Evolutionary conservation across 106 monocot genomes (phyloP), one percentile per base, ranked within the genome.

Genomic region (Dendrobium nobile): DNA sequence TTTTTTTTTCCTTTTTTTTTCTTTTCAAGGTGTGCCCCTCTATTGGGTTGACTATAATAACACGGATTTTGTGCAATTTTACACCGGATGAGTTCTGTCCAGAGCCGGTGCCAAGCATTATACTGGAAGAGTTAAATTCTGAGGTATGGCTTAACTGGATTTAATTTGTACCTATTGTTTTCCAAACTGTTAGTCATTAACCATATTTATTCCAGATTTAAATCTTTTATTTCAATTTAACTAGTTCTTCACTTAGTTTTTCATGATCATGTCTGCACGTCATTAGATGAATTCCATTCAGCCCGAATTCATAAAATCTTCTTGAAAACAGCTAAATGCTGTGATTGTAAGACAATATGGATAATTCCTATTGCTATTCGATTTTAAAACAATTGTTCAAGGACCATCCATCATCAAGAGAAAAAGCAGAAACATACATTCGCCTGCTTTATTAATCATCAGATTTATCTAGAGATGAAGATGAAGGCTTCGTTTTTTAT

Each of bases 81-180:
- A 90, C 91, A 24, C 95, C 92, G 41, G 95, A 95, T 82, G 95
- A 95, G 48, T 95, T 92, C 51, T 95, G 95, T 75, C 90, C 95
- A n/a, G 95, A 95, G 80, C 80, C 89, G 41, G 89, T 95, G 33
- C 91, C 95, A 45, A 89, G 89, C 8, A 74, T 75, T 77, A 88
- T 95, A 42, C 84, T 95, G 2, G 92, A 95, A 78, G 93, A 90
- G 80, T 83, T 95, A 33, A 90, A 89, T 78, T 43, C 82, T 47
- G 92, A 95, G 87, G 95, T 95, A 84, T 26, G 37, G n/a, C 47
- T 54, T 75, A 40, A 17, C 22, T 74, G 20, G 16, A 70, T 70
- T 13, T 13, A 33, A 28, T 13, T 68, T 72, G 13, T 42, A 48
- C 68, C 28, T 6, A 11, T 3, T 70, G 9, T 33, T 33, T 70